phyloP scores from a whole-genome alignment of 1,284 basidiomycete species.

The Malassezia dermatis region DNA sequence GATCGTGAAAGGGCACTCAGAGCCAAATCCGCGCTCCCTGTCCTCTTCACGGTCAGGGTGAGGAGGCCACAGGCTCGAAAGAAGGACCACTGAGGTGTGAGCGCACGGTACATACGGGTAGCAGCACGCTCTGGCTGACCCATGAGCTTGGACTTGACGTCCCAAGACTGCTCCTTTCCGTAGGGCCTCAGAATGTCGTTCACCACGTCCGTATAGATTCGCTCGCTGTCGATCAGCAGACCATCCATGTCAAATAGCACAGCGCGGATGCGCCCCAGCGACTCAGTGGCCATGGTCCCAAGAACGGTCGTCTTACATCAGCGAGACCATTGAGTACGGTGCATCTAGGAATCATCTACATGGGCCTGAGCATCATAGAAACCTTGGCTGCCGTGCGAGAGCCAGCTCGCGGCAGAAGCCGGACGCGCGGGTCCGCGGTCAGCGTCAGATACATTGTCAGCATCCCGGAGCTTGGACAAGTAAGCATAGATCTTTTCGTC shows the following conservation, averaged over 20 bases:
- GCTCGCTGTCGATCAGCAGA: conserved; percentile 44
- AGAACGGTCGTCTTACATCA: background rate
- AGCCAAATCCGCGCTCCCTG: conserved; percentile 18
- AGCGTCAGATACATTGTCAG: background rate
- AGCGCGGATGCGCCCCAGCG: conserved; percentile 17
- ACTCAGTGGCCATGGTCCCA: background rate
- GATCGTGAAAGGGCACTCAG: conserved; percentile 44
- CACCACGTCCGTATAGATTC: conserved; percentile 45
- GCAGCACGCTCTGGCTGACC: conserved; percentile 45
- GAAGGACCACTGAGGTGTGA: conserved; percentile 15
- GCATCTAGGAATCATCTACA: background rate
- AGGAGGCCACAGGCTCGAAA: conserved; percentile 39
- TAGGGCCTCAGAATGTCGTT: conserved; percentile 44
- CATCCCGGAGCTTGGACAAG: background rate
- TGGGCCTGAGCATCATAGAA: background rate
- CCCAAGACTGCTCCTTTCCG: conserved; percentile 47
- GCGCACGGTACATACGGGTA: conserved; percentile 20
- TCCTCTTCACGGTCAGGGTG: conserved; percentile 11
- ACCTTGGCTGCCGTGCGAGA: background rate
- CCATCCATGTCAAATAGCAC: conserved; percentile 46
- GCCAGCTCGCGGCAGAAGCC: background rate
- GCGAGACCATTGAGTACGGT: background rate
- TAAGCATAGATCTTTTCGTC: conserved; percentile 8
- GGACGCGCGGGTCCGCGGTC: too few relatives aligned
- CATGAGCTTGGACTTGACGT: conserved; percentile 47